Evolutionary conservation across 2,329 filamentous ascomycete genomes (phyloP).

Genomic region (Podosphaera xanthii): DNA sequence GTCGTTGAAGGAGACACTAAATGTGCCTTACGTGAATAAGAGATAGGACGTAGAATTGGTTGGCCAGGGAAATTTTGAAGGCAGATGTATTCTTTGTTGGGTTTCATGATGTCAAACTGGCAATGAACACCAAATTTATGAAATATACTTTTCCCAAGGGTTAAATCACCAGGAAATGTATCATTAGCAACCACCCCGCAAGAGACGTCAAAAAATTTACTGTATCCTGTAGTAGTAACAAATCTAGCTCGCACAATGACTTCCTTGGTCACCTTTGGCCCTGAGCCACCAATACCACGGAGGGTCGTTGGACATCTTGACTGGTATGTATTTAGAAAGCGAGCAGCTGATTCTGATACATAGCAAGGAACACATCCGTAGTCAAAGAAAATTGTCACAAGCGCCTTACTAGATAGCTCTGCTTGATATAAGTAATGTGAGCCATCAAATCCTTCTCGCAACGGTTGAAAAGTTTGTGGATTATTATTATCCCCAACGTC

Average conservation of each 20-base stretch:
- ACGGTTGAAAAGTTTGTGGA: no score
- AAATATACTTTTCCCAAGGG: neutral
- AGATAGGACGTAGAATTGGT: neutral
- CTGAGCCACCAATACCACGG: neutral
- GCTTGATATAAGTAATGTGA: no score
- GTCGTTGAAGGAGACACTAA: neutral
- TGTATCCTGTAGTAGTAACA: neutral
- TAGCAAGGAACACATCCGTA: neutral
- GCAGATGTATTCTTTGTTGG: no score
- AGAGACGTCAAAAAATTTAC: neutral
- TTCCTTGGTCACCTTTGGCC: neutral
- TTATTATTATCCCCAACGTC: no score
- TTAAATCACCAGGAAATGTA: neutral
- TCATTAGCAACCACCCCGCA: neutral
- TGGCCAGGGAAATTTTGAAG: no score
- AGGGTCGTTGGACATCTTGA: neutral
- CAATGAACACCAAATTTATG: neutral
- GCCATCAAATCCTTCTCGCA: no score
- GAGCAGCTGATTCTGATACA: constrained; percentile 2
- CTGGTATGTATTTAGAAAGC: neutral
- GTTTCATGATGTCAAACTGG: neutral
- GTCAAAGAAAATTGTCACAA: no score
- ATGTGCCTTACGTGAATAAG: neutral
- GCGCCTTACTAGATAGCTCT: no score
- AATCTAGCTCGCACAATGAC: neutral